Evolutionary conservation across 768 basidiomycete species (phyloP).

Genomic region (Auricularia cornea): DNA sequence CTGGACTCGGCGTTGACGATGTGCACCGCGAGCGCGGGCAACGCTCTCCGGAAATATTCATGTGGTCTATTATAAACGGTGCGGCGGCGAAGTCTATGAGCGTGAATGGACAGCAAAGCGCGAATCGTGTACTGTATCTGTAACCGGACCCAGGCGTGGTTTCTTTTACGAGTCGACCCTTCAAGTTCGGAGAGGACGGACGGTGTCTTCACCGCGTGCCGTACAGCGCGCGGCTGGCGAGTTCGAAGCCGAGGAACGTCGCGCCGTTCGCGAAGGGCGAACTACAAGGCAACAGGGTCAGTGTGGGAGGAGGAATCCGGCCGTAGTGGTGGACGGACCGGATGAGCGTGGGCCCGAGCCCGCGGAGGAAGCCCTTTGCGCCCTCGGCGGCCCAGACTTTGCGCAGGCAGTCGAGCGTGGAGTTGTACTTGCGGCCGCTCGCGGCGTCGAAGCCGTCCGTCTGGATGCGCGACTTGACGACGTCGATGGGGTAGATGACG

Average conservation of each 20-base stretch:
- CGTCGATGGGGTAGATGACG: constrained; percentile 92
- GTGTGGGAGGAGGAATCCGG: constrained; percentile 4
- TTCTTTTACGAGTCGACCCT: too few species aligned
- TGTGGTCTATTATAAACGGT: too few species aligned
- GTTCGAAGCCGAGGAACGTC: constrained; percentile 93
- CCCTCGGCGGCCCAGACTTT: constrained; percentile 82
- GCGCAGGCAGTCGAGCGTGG: constrained; percentile 73
- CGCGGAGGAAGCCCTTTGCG: constrained; percentile 77
- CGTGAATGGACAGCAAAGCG: too few species aligned
- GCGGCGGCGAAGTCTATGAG: too few species aligned
- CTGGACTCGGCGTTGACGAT: too few species aligned
- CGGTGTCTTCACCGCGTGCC: background rate
- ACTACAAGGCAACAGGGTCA: constrained; percentile 30
- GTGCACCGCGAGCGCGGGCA: too few species aligned
- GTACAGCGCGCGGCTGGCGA: constrained; percentile 56
- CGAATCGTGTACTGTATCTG: too few species aligned
- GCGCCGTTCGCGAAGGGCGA: constrained; percentile 96
- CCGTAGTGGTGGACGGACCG: constrained; percentile 44
- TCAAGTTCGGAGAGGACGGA: too few species aligned
- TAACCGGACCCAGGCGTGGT: too few species aligned
- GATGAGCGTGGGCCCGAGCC: constrained; percentile 87
- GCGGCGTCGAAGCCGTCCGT: constrained; percentile 78
- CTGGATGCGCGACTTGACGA: constrained; percentile 94
- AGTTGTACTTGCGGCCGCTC: constrained; percentile 74
- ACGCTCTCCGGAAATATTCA: too few species aligned